phyloP scores from a whole-genome alignment of 1,139 yeast genomes.

The Arxiozyma bovina region DNA sequence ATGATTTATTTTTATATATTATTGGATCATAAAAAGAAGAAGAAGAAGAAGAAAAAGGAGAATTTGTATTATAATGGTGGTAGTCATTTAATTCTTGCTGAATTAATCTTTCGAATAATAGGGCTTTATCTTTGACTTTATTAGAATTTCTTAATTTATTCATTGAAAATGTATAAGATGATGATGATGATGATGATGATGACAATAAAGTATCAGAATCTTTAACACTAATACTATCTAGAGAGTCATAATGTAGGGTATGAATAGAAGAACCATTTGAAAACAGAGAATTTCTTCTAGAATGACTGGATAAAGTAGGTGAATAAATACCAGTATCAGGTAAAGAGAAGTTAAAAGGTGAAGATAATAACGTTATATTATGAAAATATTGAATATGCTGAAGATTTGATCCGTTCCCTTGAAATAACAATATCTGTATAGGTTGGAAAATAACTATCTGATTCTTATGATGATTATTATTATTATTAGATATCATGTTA shows the following conservation, averaged over 20 bases:
- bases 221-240: not conserved
- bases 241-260: constrained; percentile 8
- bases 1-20: not conserved
- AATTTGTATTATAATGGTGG: not conserved
- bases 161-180: constrained; percentile 9
- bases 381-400: constrained; percentile 1
- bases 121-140: constrained; percentile 28
- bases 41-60: not conserved
- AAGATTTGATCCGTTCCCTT: not conserved
- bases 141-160: constrained; percentile 23
- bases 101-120: constrained; percentile 26
- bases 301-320: constrained; percentile 16
- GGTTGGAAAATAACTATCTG: not conserved
- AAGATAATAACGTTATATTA: not conserved
- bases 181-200: not conserved
- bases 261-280: constrained; percentile 22
- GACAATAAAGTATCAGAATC: not conserved
- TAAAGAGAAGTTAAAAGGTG: not conserved
- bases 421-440: not conserved
- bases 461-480: too few relatives aligned
- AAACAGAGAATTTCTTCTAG: constrained; percentile 24
- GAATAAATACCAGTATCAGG: not conserved
- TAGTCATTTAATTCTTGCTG: constrained; percentile 6
- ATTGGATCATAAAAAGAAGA: not conserved
- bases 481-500: too few relatives aligned